Conservation (phyloP, 495 filamentous ascomycete genomes). For the Penicillium salamii region DNA sequence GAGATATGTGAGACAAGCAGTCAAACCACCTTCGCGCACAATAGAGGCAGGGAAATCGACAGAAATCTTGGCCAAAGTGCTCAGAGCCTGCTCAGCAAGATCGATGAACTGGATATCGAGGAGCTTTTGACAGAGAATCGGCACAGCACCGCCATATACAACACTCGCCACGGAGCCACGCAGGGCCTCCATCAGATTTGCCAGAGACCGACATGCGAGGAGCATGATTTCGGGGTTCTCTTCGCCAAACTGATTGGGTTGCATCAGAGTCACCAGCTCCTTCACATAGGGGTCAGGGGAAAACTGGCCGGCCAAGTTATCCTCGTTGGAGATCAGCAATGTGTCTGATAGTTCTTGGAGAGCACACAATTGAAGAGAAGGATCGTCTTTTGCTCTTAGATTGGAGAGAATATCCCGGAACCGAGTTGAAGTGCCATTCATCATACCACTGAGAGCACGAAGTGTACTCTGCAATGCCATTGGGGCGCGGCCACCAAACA, state of each 20-base stretch:
- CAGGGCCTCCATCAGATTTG: conserved; percentile 96
- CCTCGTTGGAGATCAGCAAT: conserved; percentile 89
- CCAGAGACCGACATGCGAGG: conserved; percentile 90
- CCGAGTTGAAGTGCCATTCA: conserved; percentile 75
- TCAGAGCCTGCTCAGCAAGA: conserved; percentile 93
- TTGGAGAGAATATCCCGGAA: conserved; percentile 82
- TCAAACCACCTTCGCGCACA: conserved; percentile 91
- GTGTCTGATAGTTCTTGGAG: conserved; percentile 93
- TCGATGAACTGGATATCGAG: conserved; percentile 96
- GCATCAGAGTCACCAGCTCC: conserved; percentile 90
- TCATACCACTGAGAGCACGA: conserved; percentile 84
- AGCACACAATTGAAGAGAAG: conserved; percentile 85
- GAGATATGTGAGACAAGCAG: conserved; percentile 87
- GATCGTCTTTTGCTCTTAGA: conserved; percentile 82
- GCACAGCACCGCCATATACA: conserved; percentile 93
- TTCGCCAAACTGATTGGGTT: conserved; percentile 79
- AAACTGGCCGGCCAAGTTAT: conserved; percentile 94
- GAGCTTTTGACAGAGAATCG: conserved; percentile 88
- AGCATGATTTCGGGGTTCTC: conserved; percentile 98
- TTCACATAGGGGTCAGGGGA: conserved; percentile 93
- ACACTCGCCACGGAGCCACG: conserved; percentile 91
- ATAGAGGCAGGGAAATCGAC: conserved; percentile 94
- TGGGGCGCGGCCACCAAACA: conserved; percentile 66
- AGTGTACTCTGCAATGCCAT: conserved; percentile 76
- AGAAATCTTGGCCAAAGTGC: conserved; percentile 95